phyloP scores from a whole-genome alignment of 371 early-diverging fungal species.

The Thermomucor indicae-seudaticae region DNA sequence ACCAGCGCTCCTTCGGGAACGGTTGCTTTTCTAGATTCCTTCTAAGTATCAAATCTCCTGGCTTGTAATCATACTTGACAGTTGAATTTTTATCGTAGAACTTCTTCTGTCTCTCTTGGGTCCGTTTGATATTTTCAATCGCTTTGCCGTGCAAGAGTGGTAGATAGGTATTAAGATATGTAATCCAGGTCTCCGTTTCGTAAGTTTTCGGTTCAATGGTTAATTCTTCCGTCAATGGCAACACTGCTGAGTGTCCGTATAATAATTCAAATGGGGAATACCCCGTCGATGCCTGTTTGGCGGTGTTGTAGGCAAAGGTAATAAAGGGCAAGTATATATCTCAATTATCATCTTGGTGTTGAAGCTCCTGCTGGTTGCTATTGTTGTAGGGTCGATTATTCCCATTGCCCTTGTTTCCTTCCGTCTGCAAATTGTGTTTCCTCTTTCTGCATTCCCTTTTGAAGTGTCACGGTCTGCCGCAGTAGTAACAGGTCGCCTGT shows the following conservation, averaged over 20 bases:
- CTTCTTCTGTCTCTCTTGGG: neutral
- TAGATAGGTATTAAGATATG: neutral
- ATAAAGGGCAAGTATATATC: conserved; percentile 11
- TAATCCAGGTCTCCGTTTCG: neutral
- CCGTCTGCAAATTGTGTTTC: too few relatives aligned
- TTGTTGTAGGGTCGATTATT: too few relatives aligned
- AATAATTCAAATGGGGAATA: conserved; percentile 14
- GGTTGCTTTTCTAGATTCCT: neutral
- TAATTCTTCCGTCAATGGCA: neutral
- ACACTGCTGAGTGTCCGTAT: neutral
- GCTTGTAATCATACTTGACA: neutral
- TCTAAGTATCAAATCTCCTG: neutral
- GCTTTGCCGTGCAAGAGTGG: neutral
- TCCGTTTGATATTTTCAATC: neutral
- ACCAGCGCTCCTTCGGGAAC: neutral
- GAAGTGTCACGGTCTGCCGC: too few relatives aligned
- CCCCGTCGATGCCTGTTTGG: conserved; percentile 9
- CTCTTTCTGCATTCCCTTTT: too few relatives aligned
- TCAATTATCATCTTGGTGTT: too few relatives aligned
- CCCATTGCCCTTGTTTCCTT: too few relatives aligned
- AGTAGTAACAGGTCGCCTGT: too few relatives aligned
- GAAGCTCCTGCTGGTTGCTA: too few relatives aligned
- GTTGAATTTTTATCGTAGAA: neutral
- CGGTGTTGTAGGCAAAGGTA: conserved; percentile 15
- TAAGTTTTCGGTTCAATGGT: neutral